phyloP scores from a whole-genome alignment of 78 protist species.

The Guillardia theta region DNA sequence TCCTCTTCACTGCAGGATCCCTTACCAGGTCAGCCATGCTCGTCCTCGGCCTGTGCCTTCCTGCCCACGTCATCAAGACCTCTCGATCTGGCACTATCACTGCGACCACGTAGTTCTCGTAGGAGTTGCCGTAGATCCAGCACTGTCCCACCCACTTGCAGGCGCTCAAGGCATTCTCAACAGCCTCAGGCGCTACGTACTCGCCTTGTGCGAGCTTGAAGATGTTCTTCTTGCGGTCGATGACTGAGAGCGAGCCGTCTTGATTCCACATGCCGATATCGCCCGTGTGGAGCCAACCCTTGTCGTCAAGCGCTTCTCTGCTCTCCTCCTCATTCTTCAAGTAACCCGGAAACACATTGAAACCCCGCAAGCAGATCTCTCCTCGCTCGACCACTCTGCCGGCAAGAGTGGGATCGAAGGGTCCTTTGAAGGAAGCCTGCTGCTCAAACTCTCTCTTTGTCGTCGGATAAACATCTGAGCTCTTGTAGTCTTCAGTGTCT shows the following conservation, averaged over 20 bases:
- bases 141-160: background rate
- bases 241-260: background rate
- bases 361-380: background rate
- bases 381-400: background rate
- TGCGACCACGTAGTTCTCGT: background rate
- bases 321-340: background rate
- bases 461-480: background rate
- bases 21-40: background rate
- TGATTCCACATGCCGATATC: background rate
- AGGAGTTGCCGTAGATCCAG: constrained; percentile 35
- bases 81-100: background rate
- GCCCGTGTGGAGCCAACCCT: constrained; percentile 31
- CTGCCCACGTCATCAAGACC: background rate
- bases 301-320: background rate
- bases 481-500: constrained; percentile 27
- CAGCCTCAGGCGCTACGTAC: background rate
- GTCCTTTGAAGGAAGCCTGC: background rate
- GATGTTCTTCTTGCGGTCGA: constrained; percentile 36
- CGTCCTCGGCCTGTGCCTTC: too few species aligned
- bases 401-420: background rate
- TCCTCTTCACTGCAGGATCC: background rate
- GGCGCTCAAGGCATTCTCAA: background rate
- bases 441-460: background rate
- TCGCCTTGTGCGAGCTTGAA: constrained; percentile 32
- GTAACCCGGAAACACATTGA: background rate